These are phyloP conservation scores for Alternaria longipes DNA, from an alignment of 2,329 filamentous ascomycete species.

Conservation along the genomic window DNA sequence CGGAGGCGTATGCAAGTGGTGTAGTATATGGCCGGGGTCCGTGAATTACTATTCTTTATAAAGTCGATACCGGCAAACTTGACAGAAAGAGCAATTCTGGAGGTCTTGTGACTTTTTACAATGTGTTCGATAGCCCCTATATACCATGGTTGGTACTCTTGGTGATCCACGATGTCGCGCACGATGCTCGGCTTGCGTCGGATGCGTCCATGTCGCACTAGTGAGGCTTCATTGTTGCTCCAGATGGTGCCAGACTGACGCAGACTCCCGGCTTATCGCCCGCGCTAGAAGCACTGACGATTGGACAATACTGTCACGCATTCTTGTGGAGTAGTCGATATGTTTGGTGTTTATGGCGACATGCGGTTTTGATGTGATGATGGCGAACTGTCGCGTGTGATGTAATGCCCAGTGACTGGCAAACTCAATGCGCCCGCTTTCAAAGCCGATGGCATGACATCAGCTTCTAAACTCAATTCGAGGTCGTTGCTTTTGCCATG, in stretches of 20 bases:
- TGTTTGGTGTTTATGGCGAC: constrained; percentile 1
- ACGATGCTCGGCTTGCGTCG: constrained; percentile 42
- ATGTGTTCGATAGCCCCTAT: constrained; percentile 32
- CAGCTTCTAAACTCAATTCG: background rate
- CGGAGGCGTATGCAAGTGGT: background rate
- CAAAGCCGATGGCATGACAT: background rate
- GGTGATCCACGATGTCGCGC: constrained; percentile 27
- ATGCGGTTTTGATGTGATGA: background rate
- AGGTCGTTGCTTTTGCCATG: constrained; percentile 4
- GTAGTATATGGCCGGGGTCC: constrained; percentile 8
- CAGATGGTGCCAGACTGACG: constrained; percentile 24
- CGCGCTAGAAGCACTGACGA: constrained; percentile 7
- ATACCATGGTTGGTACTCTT: constrained; percentile 26
- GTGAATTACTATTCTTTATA: background rate
- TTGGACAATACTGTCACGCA: constrained; percentile 18
- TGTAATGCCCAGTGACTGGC: background rate
- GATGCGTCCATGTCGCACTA: constrained; percentile 25
- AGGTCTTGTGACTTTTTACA: constrained; percentile 24
- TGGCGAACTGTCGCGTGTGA: background rate
- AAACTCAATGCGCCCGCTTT: background rate
- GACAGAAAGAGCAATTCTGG: constrained; percentile 5
- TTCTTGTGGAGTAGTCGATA: constrained; percentile 1
- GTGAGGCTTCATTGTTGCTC: constrained; percentile 17
- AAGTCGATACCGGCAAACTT: background rate
- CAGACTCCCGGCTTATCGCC: constrained; percentile 19